Evolutionary conservation across 1,284 basidiomycete species (phyloP).

Genomic region (Austroboletus olivaceoglutinosus): DNA sequence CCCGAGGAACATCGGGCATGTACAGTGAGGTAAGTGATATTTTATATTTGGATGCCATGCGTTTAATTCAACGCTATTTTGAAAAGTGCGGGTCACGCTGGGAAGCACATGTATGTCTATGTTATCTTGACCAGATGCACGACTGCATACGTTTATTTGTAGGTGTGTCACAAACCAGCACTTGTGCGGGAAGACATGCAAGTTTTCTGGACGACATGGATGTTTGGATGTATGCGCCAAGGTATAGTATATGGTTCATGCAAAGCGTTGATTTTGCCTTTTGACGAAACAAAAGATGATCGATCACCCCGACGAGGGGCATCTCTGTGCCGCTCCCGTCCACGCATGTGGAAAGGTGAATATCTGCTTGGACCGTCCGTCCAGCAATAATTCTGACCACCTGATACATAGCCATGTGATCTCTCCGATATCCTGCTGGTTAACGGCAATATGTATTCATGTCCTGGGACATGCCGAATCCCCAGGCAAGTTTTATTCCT

Average conservation of each 20-base stretch:
- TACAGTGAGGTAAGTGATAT: conserved; percentile 43
- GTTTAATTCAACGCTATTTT: background rate
- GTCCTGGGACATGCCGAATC: conserved; percentile 42
- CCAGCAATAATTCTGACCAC: background rate
- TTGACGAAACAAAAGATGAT: conserved; percentile 34
- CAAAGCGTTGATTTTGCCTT: background rate
- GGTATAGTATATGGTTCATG: conserved; percentile 38
- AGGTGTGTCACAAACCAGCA: conserved; percentile 52
- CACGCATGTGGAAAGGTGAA: conserved; percentile 58
- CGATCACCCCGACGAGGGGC: conserved; percentile 46
- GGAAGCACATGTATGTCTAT: conserved; percentile 47
- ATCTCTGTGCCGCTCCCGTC: conserved; percentile 49
- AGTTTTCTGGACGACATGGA: conserved; percentile 42
- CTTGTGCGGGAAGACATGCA: conserved; percentile 50
- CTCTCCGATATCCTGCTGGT: conserved; percentile 35
- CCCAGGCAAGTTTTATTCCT: conserved; percentile 38
- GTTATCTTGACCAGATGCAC: background rate
- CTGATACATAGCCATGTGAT: conserved; percentile 43
- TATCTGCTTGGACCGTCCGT: background rate
- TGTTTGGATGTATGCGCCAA: conserved; percentile 51
- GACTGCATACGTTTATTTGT: background rate
- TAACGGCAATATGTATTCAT: conserved; percentile 39
- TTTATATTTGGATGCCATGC: background rate
- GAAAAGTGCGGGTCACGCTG: conserved; percentile 54
- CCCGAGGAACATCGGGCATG: conserved; percentile 34